phyloP scores from a whole-genome alignment of 306 rosid genomes.

The Pachyrhizus erosus region DNA sequence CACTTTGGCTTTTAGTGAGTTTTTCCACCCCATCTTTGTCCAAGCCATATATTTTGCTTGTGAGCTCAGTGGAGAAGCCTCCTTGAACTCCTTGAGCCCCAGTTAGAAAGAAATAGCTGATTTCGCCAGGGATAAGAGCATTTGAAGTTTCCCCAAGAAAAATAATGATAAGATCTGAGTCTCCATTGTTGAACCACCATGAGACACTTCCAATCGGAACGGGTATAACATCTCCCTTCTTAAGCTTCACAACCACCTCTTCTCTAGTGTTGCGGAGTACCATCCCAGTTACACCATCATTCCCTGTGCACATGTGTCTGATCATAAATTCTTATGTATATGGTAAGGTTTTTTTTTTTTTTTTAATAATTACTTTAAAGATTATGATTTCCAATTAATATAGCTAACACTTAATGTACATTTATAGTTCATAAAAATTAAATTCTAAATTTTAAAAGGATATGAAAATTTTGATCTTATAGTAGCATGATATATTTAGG shows the following conservation, averaged over 20 bases:
- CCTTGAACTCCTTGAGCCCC: constrained; percentile 54
- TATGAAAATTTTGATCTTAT: too few species aligned
- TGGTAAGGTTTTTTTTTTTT: too few species aligned
- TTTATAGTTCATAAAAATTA: neutral
- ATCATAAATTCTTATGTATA: too few species aligned
- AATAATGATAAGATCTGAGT: constrained; percentile 47
- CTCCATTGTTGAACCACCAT: constrained; percentile 82
- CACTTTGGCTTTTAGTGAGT: constrained; percentile 60
- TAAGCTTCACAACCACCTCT: constrained; percentile 61
- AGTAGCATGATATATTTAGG: neutral
- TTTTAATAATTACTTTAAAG: too few species aligned
- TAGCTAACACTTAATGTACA: neutral
- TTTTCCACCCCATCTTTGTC: constrained; percentile 42
- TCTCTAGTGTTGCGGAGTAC: constrained; percentile 34
- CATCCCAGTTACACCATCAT: constrained; percentile 60
- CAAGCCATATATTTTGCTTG: constrained; percentile 40
- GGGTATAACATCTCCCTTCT: constrained; percentile 66
- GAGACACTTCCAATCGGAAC: constrained; percentile 59
- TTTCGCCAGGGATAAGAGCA: constrained; percentile 51
- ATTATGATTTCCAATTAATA: too few species aligned
- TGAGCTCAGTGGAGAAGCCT: constrained; percentile 59
- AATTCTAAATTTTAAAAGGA: too few species aligned
- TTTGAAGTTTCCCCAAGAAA: constrained; percentile 61
- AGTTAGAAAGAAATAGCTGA: constrained; percentile 55
- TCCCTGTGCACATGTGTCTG: constrained; percentile 38